Base-by-base conservation (phyloP, 306 rosid genomes). In the Rosa rugosa region DNA sequence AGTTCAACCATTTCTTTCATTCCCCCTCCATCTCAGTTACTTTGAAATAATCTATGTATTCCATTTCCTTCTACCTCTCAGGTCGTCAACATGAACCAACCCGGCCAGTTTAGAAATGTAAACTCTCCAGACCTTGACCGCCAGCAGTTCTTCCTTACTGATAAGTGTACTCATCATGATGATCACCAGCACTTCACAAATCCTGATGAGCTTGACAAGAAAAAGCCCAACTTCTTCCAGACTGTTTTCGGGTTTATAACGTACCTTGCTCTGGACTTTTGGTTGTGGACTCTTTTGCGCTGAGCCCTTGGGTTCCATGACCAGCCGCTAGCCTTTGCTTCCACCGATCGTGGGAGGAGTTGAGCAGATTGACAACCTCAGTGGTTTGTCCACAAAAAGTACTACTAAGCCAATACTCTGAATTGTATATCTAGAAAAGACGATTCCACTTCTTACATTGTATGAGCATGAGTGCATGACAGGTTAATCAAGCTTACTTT, bases 41-140 rank as follows among this genome's bases (percentile, higher is more conserved):
- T 62, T 13, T 27, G 18, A 16, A 31, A 0, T 31, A 31, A 63
- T 63, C 22, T 64, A 2, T 34, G 44, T 6, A 5, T 12, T 27
- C 42, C 40, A 63, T 5, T 31, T 34, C n/a, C 34, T 12, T n/a
- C 6, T 7, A 38, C 16, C 9, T 41, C 69, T 57, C 69, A 56
- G 69, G 54, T 74, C 67, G 22, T 73, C 14, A 40, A 10, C 76
- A 56, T 20, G 67, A 53, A 38, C 77, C 50, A 53, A n/a, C 17
- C 5, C 36, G 31, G 27, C 62, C 63, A 51, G 11, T 10, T 20
- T 38, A 73, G 50, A 54, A 73, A 73, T 34, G 69, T 31, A 54
- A n/a, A 22, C 77, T n/a, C 77, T 1, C 40, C 69, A 6, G 69
- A 18, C 20, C 20, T 38, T 20, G 41, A 59, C 14, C 60, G 40